Conservation (phyloP, 305 asterid genomes). For the Petunia hybrid region DNA sequence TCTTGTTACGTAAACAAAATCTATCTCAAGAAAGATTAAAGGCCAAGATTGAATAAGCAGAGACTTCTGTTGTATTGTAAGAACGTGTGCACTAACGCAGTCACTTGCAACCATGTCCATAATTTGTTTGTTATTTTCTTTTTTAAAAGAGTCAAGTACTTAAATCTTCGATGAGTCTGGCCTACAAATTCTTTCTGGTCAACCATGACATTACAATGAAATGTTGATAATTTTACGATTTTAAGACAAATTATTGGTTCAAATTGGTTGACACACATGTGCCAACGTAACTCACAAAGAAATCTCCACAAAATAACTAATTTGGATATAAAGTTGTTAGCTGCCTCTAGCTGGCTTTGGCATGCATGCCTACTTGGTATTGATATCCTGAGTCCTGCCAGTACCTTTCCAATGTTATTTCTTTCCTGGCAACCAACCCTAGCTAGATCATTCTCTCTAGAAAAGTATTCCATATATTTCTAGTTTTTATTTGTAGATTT, state of each 20-base stretch:
- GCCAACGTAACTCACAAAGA: conserved; percentile 9
- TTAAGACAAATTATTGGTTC: not conserved
- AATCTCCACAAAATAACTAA: not conserved
- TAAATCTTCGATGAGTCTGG: too few relatives aligned
- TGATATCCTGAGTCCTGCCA: not conserved
- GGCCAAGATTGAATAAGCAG: not conserved
- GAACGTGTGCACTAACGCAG: too few relatives aligned
- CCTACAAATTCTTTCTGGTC: too few relatives aligned
- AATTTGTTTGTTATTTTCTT: not conserved
- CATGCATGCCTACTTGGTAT: not conserved
- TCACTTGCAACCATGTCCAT: not conserved
- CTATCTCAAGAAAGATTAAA: not conserved
- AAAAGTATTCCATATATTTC: not conserved
- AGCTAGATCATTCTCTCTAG: not conserved
- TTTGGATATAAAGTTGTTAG: not conserved
- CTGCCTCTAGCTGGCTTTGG: not conserved
- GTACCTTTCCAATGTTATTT: not conserved
- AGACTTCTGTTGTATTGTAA: not conserved
- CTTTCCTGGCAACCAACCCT: not conserved
- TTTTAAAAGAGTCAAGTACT: not conserved
- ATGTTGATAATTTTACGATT: not conserved
- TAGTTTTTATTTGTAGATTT: not conserved
- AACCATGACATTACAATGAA: too few relatives aligned
- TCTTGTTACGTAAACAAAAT: not conserved
- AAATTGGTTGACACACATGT: conserved; percentile 15